These are phyloP conservation scores for Colletotrichum lini DNA, from an alignment of 2,329 filamentous ascomycete species.

Conservation along the genomic window DNA sequence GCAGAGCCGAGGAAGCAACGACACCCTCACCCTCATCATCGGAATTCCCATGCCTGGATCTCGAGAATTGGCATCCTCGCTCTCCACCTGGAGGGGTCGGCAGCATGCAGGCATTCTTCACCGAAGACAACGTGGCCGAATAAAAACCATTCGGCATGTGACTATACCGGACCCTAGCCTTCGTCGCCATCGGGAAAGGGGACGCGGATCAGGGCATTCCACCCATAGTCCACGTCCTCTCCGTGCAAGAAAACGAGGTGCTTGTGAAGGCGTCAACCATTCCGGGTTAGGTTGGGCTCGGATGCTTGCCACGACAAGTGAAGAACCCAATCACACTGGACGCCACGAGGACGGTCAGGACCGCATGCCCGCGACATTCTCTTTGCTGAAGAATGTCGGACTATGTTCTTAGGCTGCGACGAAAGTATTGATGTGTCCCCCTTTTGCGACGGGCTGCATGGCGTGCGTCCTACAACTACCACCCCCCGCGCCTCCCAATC, in stretches of 20 bases:
- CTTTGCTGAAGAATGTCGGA: background rate
- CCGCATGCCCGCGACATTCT: background rate
- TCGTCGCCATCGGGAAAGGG: background rate
- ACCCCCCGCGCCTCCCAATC: too few relatives aligned
- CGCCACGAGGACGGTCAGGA: background rate
- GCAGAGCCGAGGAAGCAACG: slow-evolving; percentile 13
- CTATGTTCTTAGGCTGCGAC: background rate
- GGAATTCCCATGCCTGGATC: background rate
- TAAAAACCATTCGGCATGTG: slow-evolving; percentile 22
- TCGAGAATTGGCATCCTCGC: background rate
- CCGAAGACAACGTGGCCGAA: slow-evolving; percentile 29
- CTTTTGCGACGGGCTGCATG: background rate
- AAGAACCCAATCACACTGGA: background rate
- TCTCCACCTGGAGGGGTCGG: background rate
- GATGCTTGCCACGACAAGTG: too few relatives aligned
- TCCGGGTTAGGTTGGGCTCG: background rate
- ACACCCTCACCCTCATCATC: background rate
- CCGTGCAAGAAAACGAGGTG: background rate
- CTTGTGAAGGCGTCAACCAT: background rate
- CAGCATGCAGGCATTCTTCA: slow-evolving; percentile 38
- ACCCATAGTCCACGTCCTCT: background rate
- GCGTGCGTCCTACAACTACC: background rate
- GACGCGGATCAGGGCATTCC: background rate
- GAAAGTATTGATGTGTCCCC: background rate
- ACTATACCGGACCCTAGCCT: slow-evolving; percentile 1